Evolutionary conservation across 2,329 filamentous ascomycete species (phyloP).

Genomic region (Botrytis fabae): DNA sequence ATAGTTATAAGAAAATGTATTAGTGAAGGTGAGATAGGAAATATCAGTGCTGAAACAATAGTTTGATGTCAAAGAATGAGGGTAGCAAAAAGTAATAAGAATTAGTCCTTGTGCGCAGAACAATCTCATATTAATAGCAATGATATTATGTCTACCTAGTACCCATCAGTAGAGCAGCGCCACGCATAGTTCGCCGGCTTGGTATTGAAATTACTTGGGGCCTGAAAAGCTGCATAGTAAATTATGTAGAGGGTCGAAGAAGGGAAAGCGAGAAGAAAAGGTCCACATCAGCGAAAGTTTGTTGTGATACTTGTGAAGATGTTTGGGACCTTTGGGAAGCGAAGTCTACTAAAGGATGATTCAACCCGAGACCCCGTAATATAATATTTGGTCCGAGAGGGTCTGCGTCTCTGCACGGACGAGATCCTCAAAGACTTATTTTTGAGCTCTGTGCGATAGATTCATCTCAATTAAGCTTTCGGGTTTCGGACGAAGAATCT

Average conservation of each 20-base stretch:
- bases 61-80: slow-evolving; percentile 14
- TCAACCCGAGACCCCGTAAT: background rate
- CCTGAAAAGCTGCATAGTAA: background rate
- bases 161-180: background rate
- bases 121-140: slow-evolving; percentile 1
- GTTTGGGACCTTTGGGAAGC: background rate
- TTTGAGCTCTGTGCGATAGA: background rate
- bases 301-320: background rate
- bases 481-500: background rate
- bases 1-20: background rate
- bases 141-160: background rate
- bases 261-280: background rate
- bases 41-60: slow-evolving; percentile 17
- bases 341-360: background rate
- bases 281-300: background rate
- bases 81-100: slow-evolving; percentile 8
- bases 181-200: background rate
- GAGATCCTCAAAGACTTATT: background rate
- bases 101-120: background rate
- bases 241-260: background rate
- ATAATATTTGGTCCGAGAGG: background rate
- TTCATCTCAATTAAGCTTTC: background rate
- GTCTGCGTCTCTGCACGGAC: background rate
- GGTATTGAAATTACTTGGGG: background rate
- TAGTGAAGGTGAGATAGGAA: background rate